phyloP scores from a whole-genome alignment of 176 grass and related monocot species.

The Oryza brachyantha region DNA sequence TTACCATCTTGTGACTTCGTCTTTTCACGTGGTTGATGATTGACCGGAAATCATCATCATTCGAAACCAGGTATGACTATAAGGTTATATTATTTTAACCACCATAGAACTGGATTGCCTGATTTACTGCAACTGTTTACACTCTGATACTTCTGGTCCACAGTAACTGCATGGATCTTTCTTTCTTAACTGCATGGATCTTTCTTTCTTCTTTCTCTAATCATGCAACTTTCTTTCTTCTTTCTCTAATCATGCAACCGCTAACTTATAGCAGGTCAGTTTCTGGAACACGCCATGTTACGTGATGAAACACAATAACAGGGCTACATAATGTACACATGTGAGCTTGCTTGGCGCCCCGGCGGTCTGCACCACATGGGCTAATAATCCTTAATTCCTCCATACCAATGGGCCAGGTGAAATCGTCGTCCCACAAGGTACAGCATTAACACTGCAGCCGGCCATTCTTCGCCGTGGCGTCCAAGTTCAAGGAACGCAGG shows the following conservation, averaged over 20 bases:
- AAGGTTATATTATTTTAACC: background rate
- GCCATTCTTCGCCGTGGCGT: background rate
- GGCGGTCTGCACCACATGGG: constrained; percentile 32
- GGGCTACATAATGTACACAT: constrained; percentile 12
- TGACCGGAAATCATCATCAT: background rate
- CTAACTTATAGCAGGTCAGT: background rate
- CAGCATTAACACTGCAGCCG: constrained; percentile 21
- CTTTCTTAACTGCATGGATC: background rate
- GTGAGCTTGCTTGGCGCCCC: constrained; percentile 27
- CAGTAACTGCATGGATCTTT: background rate
- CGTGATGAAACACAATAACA: constrained; percentile 28
- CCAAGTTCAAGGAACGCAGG: constrained; percentile 17
- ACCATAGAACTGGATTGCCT: background rate
- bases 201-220: background rate
- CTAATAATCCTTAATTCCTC: constrained; percentile 10
- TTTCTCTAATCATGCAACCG: background rate
- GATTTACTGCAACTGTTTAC: background rate
- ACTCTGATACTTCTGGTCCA: background rate
- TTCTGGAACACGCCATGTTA: constrained; percentile 34
- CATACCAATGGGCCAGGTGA: constrained; percentile 14
- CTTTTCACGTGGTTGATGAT: background rate
- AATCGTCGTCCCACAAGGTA: background rate
- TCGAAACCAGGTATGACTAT: background rate
- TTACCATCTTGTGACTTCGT: background rate
- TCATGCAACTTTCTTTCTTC: background rate